Base-by-base conservation (phyloP, 1,139 yeast genomes). In the Yamadazyma sp. region DNA sequence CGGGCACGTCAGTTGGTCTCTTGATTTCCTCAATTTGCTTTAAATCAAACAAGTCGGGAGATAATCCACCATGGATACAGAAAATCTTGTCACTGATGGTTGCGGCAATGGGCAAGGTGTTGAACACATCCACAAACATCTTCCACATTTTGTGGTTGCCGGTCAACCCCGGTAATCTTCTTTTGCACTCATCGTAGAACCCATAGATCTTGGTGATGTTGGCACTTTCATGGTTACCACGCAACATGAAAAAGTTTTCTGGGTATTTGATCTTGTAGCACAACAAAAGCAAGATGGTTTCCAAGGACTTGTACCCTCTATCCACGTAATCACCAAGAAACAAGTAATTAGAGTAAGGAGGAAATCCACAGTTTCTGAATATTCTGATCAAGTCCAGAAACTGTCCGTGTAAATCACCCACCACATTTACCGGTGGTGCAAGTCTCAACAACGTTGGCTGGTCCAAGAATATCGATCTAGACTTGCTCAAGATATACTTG, bases 321-420 rank as follows among this genome's bases (percentile, higher is more conserved):
- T 86, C 95, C 35, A 86, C 95, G 56, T 86, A 86, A 59, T 86
- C 95, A 27, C 95, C 95, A 35, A 86, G 63, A 55, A 86, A 86
- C 48, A 86, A 62, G 57, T 86, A 86, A 56, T 86, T 86, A 3
- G 94, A 71, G 50, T 79, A 73, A 8, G 92, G 90, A 1, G 95
- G 95, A 51, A 80, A 78, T 0, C 95, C 95, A 57, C 90, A 82
- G 38, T 81, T 66, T 54, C 83, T 82, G 56, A 86, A 78, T 31
- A 86, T 82, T 46, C 95, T 70, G 45, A 86, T 65, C 47, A 86
- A 70, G 62, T 86, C 95, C 45, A 76, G 74, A 54, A 79, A 86
- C 59, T 86, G 95, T 10, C 95, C 95, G 60, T 86, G 95, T 38
- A 86, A 80, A 60, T 86, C 95, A 37, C 95, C 95, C 22, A 86